These are phyloP conservation scores for Scheffersomyces quercinus DNA, from an alignment of 1,139 yeast species.

Conservation along the genomic window DNA sequence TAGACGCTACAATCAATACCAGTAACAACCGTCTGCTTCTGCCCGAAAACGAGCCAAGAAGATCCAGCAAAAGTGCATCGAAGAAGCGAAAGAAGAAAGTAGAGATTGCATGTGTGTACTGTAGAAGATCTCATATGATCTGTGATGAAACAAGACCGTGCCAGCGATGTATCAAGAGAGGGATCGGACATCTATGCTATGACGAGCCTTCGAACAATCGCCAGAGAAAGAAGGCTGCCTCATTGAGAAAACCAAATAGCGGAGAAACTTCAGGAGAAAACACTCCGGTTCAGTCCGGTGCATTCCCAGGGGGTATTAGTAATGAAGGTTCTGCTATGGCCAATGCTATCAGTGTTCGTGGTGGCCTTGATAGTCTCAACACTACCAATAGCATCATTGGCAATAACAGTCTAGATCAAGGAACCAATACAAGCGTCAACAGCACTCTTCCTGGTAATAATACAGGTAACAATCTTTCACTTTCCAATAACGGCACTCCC, in stretches of 20 bases:
- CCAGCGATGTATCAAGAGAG: conserved; percentile 80
- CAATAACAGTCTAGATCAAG: background rate
- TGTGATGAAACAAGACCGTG: conserved; percentile 90
- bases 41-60: background rate
- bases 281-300: conserved; percentile 6
- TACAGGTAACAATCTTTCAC: background rate
- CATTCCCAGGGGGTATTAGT: background rate
- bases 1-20: too few relatives aligned
- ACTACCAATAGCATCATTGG: too few relatives aligned
- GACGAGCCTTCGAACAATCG: conserved; percentile 64
- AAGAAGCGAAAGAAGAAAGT: conserved; percentile 52
- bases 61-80: conserved; percentile 1
- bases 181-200: conserved; percentile 85
- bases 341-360: conserved; percentile 2
- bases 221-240: conserved; percentile 42
- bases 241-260: conserved; percentile 15
- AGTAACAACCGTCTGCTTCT: too few relatives aligned
- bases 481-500: background rate
- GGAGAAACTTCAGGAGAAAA: conserved; percentile 2
- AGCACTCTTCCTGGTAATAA: background rate
- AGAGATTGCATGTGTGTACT: conserved; percentile 81
- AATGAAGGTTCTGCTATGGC: background rate
- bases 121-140: conserved; percentile 92
- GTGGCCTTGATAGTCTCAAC: conserved; percentile 1
- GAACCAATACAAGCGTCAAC: background rate